These are phyloP conservation scores for Astraeus odoratus DNA, from an alignment of 768 basidiomycete genomes.

Conservation along the genomic window DNA sequence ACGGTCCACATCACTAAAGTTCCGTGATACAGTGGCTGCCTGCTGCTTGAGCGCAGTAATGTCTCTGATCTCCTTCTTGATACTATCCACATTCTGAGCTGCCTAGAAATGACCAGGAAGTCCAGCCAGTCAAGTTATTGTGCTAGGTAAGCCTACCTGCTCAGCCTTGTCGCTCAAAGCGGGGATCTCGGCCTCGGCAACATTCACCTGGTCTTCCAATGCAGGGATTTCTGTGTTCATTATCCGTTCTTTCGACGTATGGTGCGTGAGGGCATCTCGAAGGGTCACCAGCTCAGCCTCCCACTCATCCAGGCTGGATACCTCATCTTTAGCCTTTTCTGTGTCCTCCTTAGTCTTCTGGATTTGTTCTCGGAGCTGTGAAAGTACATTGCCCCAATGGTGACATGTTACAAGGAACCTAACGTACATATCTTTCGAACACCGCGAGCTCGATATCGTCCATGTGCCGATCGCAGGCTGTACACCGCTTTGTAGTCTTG, in stretches of 20 bases:
- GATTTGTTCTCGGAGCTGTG: slow-evolving; percentile 59
- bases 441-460: slow-evolving; percentile 43
- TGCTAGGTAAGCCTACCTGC: slow-evolving; percentile 38
- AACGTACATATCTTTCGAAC: slow-evolving; percentile 68
- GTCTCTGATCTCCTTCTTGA: slow-evolving; percentile 58
- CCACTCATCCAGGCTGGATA: slow-evolving; percentile 54
- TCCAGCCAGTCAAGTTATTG: not conserved
- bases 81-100: slow-evolving; percentile 39
- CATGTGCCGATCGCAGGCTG: slow-evolving; percentile 69
- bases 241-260: slow-evolving; percentile 48
- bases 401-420: no score
- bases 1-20: slow-evolving; percentile 51
- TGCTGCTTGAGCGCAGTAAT: slow-evolving; percentile 54
- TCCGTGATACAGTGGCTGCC: slow-evolving; percentile 48
- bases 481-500: slow-evolving; percentile 60
- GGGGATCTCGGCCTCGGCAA: slow-evolving; percentile 50
- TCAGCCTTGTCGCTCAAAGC: slow-evolving; percentile 48
- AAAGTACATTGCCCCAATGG: not conserved
- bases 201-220: slow-evolving; percentile 54
- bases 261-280: slow-evolving; percentile 53
- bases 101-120: slow-evolving; percentile 32
- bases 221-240: slow-evolving; percentile 57
- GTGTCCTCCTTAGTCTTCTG: slow-evolving; percentile 41
- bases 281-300: slow-evolving; percentile 46
- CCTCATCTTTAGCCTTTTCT: slow-evolving; percentile 30